Evolutionary conservation across 441 rosid genomes (phyloP), one percentile per base, ranked within the genome.

Genomic region (Lepidium campestre): DNA sequence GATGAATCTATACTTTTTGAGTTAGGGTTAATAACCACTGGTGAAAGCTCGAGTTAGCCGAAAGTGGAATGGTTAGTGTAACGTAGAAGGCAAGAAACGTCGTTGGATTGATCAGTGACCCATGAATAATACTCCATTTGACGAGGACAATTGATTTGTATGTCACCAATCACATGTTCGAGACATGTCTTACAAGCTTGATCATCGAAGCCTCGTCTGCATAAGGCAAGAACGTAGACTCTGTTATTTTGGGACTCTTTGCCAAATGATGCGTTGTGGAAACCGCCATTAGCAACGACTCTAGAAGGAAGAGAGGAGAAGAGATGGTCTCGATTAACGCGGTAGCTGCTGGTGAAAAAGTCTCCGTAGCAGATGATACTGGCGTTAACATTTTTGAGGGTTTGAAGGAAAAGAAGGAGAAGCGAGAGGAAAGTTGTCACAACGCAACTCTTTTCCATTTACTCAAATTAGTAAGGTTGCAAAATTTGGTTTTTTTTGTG

Each of bases 291-390:
- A 19, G 15, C 1, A 54, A 54, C 62, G 34, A 66, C 75, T 14
- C 75, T 67, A 13, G 78, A 44, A 10, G 69, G 67, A 15, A 81
- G 77, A 25, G 80, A 59, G 52, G 72, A 45, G n/a, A 68, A 61
- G 52, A 73, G 72, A 19, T 22, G 1, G 18, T 36, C 18, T 4
- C 61, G 45, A 8, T 27, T 56, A 44, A 20, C 13, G 45, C 45
- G 45, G 32, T 56, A 56, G 8, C 8, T 56, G 36, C 7, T 18
- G 22, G 22, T 20, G 8, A 36, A 36, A 19, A 56, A 56, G 27
- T 60, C 29, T 2, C 42, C 62, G 54, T 50, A 66, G 14, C 77
- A 73, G 7, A 11, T 37, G 20, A 11, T 8, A 41, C 36, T 13
- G 40, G 72, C 57, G 27, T 60, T 57, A 73, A 66, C 68, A 20